Evolutionary conservation across 495 filamentous ascomycete genomes (phyloP), one percentile per base, ranked within the genome.

Genomic region (Daldinia caldariorum): DNA sequence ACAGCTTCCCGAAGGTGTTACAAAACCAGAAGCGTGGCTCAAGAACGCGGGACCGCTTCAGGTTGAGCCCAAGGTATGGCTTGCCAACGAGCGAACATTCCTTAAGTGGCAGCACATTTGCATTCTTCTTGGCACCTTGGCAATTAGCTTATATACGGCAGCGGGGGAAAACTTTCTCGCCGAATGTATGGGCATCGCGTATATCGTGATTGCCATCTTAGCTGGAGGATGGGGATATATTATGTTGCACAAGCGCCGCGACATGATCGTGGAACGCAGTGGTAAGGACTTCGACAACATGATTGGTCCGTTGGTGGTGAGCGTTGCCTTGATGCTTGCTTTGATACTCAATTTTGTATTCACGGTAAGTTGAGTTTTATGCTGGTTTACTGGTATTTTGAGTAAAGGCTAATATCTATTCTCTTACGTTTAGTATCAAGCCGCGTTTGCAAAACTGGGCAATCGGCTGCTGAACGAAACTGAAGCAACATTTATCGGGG

Each of bases 1-100:
- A 34, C 68, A 67, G 29, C 82, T 99, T 26, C 95, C 95, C 0
- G 90, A 92, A 4, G 96, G 96, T 18, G 91, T 99, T n/a, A 85
- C 81, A 35, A 88, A 94, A 63, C 95, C 95, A 9, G 88, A 85
- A 0, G 83, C 85, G 50, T 93, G 94, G 87, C 90, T 99, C 81
- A 99, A 98, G 82, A 94, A 99, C 78, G 84, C 91, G 0, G 94
- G 94, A 0, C 92, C 93, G 0, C 84, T 98, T 37, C 87, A 91
- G 58, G 93, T 99, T 41, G 95, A 99, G 79, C 92, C 92, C 43
- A 99, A 99, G 79, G 94, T 99, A 6, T 99, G 95, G 94, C 90
- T 99, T 37, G 95, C 95, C 54, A 99, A 99, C 77, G 92, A 99
- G 81, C 88, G 95, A 50, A 99, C 95, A 0, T 99, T 97, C 74